Evolutionary conservation across 2,329 filamentous ascomycete genomes (phyloP), one percentile per base, ranked within the genome.

Genomic region (Claviceps sorghi): DNA sequence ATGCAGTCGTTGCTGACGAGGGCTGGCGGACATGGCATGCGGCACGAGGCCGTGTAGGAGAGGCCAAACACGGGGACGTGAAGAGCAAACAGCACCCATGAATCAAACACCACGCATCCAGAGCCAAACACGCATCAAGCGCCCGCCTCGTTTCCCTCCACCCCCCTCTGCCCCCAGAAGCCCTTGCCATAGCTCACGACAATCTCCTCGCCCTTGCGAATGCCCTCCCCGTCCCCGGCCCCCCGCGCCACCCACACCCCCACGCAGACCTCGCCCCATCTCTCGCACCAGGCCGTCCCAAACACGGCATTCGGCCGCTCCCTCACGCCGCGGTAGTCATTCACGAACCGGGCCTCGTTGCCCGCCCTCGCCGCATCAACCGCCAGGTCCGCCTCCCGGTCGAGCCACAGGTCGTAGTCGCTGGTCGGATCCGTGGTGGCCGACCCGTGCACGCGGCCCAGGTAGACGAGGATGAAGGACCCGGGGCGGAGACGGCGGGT

Each of bases 111-210:
- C 4, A 26, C 3, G 10, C 17, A 17, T 40, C 32, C 17, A 32
- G 30, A 51, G 34, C 13, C 40, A 8, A n/a, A 3, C 26, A 26
- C 26, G 26, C 29, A 3, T 10, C 38, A 50, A 13, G 54, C 11
- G 41, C n/a, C n/a, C 1, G 58, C 43, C 45, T 38, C 17, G 6
- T 2, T 38, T n/a, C 36, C 48, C 3, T 58, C 58, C 1, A 4
- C 42, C 47, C 43, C 60, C 58, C 65, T 73, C 64, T 64, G 61
- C 68, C 72, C 61, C 79, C 81, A 84, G 57, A 85, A 84, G 0
- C 82, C 82, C 62, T 80, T 84, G 6, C 80, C 82, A 59, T 84
- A 84, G 57, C 78, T 83, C 13, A 84, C 77, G 50, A 83, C 61
- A 51, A 84, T 77, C 69, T 84, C 82, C 55, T 81, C 73, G 1